Evolutionary conservation across 768 basidiomycete genomes (phyloP), one percentile per base, ranked within the genome.

Genomic region (Coprinopsis strossmayeri): DNA sequence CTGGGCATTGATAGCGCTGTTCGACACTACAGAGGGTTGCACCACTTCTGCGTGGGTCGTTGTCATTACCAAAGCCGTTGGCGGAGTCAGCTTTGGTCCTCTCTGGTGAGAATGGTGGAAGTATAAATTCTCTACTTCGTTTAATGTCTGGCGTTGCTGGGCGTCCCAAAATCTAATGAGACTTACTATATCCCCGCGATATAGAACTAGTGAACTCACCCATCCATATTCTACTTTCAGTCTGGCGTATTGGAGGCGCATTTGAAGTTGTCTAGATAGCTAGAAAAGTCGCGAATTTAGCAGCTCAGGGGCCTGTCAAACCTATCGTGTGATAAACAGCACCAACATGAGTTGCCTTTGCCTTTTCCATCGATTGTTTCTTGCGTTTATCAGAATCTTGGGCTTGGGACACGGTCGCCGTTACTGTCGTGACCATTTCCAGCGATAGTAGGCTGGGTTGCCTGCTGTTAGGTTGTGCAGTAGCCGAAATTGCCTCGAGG

Each of bases 81-180:
- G 53, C 37, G 63, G 55, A 44, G 60, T 61, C n/a, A 62, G 58
- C 34, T 64, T 63, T 20, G 64, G 56, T 25, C 66, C 65, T 49
- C 72, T 72, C 23, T 69, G 64, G 45, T 84, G 80, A 0, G 84
- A 82, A 58, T 84, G 82, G 42, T 80, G 82, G 57, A 88, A 88
- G 68, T 87, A 89, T 7, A 89, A 69, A 57, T 88, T 88, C 62
- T 89, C 87, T 3, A 89, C 87, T 65, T 89, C 87, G 57, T 84
- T 87, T 45, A 89, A 64, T 39, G 74, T 86, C 63, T 89, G 86
- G 50, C 79, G 76, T 80, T 86, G 83, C 85, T 87, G 58, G 12
- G 47, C 21, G n/a, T n/a, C n/a, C n/a, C n/a, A n/a, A n/a, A n/a
- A 28, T 3, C 28, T 43, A n/a, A 32, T 9, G 28, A 38, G 26